Percentiles rank a stretch among this genome's conserved stretches.
These are phyloP conservation scores for Saccharomycopsis babjevae DNA, from an alignment of 805 yeast species.

Conservation along the genomic window DNA sequence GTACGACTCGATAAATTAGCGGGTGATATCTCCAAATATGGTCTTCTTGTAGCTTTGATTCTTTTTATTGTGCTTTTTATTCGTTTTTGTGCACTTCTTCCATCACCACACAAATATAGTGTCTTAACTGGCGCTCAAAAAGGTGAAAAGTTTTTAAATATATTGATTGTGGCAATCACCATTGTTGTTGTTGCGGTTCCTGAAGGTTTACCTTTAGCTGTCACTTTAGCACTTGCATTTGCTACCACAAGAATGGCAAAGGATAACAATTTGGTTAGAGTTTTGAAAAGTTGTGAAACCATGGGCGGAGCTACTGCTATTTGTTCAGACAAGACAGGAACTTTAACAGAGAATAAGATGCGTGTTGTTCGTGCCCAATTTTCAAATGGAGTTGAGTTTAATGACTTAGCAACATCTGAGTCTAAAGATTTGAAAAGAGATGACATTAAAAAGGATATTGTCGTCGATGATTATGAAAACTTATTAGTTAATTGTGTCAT, in stretches of 20 bases:
- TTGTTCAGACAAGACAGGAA: constrained; percentile 97
- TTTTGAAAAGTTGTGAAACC: constrained; percentile 87
- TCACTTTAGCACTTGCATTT: constrained; percentile 90
- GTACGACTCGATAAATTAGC: constrained; percentile 73
- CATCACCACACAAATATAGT: constrained; percentile 38
- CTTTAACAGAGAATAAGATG: constrained; percentile 91
- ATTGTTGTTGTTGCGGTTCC: constrained; percentile 98
- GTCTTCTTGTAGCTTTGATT: constrained; percentile 74
- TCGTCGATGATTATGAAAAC: constrained; percentile 14
- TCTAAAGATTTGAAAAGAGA: constrained; percentile 14
- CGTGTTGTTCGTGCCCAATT: constrained; percentile 71
- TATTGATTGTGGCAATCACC: constrained; percentile 84
- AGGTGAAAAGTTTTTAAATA: constrained; percentile 75
- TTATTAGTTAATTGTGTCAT: constrained; percentile 51
- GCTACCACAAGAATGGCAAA: constrained; percentile 98
- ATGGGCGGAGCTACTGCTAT: constrained; percentile 98
- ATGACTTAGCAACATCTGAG: constrained; percentile 20
- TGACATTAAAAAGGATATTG: constrained; percentile 16
- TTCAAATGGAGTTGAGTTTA: constrained; percentile 51
- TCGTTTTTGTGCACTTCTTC: constrained; percentile 57
- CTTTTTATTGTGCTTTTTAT: constrained; percentile 71
- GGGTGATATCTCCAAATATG: constrained; percentile 91
- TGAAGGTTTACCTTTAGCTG: constrained; percentile 96
- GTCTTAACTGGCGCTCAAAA: constrained; percentile 52
- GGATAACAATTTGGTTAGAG: constrained; percentile 93